A percentile compares a stretch with the other conserved stretches of the same genome.
These are phyloP conservation scores for Lachnellula cervina DNA, from an alignment of 2,329 filamentous ascomycete species.

Conservation along the genomic window DNA sequence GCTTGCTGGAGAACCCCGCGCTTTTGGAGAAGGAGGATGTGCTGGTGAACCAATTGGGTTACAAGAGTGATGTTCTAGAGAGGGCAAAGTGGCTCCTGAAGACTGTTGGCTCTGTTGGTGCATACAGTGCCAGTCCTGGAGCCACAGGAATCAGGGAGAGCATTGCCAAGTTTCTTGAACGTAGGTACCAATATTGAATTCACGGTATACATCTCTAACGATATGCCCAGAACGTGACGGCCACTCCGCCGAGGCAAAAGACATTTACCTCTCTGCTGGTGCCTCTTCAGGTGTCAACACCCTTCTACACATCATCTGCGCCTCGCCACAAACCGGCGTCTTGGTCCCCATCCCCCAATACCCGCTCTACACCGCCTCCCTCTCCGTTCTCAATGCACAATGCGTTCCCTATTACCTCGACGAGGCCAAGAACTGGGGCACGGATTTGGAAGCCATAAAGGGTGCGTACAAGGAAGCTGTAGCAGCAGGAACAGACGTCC, in stretches of 20 bases:
- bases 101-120: conserved; percentile 85
- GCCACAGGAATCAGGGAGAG: conserved; percentile 81
- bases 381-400: conserved; percentile 76
- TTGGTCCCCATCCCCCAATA: conserved; percentile 97
- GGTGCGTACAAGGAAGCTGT: conserved; percentile 69
- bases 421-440: conserved; percentile 82
- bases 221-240: conserved; percentile 67
- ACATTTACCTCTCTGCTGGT: conserved; percentile 87
- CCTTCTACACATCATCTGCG: conserved; percentile 83
- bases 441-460: conserved; percentile 74
- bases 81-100: conserved; percentile 76
- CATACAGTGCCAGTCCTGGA: conserved; percentile 93
- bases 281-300: conserved; percentile 95
- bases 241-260: conserved; percentile 71
- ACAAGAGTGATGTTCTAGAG: conserved; percentile 84
- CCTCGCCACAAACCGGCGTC: conserved; percentile 70
- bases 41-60: conserved; percentile 70
- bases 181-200: conserved; percentile 55
- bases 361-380: conserved; percentile 91
- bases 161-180: conserved; percentile 87
- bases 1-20: conserved; percentile 82
- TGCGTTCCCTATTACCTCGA: conserved; percentile 94
- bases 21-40: conserved; percentile 79
- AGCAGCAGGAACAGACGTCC: conserved; percentile 74
- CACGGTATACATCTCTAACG: conserved; percentile 56